Evolutionary conservation across 2,329 filamentous ascomycete species (phyloP).

Genomic region (Chaetomium globosum): DNA sequence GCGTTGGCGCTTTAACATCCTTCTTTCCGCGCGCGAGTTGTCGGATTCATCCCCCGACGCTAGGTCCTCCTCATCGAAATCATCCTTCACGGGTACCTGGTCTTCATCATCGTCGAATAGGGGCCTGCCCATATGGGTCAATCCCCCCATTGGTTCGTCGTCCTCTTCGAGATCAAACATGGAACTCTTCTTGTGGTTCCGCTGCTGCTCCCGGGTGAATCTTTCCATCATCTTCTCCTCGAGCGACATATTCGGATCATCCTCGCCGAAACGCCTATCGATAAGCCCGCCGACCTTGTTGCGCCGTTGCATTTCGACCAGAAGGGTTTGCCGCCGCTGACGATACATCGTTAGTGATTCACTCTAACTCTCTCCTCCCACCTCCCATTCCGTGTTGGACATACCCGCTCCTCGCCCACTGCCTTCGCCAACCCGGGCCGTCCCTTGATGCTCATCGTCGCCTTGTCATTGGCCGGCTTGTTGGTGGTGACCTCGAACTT

Average conservation of each 20-base stretch:
- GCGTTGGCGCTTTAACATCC: constrained; percentile 60
- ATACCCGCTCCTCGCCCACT: constrained; percentile 78
- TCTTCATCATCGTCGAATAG: constrained; percentile 67
- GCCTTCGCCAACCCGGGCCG: constrained; percentile 84
- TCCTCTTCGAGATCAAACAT: constrained; percentile 90
- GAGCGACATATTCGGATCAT: constrained; percentile 88
- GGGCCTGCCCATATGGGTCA: constrained; percentile 83
- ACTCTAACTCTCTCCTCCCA: background rate
- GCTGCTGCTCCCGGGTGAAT: constrained; percentile 85
- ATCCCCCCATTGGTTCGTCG: constrained; percentile 62
- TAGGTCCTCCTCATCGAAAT: constrained; percentile 79
- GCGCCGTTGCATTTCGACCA: constrained; percentile 85
- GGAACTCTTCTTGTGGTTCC: constrained; percentile 72
- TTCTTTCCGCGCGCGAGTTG: constrained; percentile 56
- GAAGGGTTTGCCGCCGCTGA: constrained; percentile 74
- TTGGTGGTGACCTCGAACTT: constrained; percentile 85
- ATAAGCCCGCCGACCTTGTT: constrained; percentile 92
- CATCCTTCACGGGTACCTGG: constrained; percentile 59
- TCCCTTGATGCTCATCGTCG: constrained; percentile 64
- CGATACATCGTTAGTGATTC: constrained; percentile 7
- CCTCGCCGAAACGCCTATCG: constrained; percentile 93
- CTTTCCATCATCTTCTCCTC: constrained; percentile 91
- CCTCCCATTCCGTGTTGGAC: constrained; percentile 35
- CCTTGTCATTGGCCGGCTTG: constrained; percentile 55
- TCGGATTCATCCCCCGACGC: constrained; percentile 59